These are phyloP conservation scores for Melaleuca quinquenervia DNA, from an alignment of 345 rosid species.

Conservation along the genomic window DNA sequence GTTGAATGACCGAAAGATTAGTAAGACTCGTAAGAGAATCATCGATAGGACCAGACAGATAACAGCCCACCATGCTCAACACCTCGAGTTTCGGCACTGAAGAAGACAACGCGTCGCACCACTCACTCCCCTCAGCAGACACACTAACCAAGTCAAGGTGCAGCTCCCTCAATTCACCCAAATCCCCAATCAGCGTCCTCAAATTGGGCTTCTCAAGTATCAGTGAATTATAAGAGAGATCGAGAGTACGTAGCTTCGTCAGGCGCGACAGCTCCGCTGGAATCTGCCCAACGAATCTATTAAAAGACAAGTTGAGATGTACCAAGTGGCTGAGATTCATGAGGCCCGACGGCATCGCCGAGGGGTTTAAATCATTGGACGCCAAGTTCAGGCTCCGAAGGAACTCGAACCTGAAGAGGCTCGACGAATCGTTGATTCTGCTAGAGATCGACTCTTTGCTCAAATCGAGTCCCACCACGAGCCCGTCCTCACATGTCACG, in stretches of 20 bases:
- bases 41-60: constrained; percentile 21
- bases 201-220: constrained; percentile 18
- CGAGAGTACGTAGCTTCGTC: constrained; percentile 16
- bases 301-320: constrained; percentile 27
- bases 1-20: constrained; percentile 8
- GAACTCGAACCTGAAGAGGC: constrained; percentile 18
- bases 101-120: constrained; percentile 21
- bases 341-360: constrained; percentile 15
- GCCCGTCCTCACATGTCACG: constrained; percentile 17
- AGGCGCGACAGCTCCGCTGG: constrained; percentile 12
- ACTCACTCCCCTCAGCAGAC: constrained; percentile 13
- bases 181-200: constrained; percentile 6
- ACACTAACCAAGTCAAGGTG: constrained; percentile 14
- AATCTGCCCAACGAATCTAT: constrained; percentile 25
- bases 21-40: background rate
- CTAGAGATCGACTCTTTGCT: constrained; percentile 17
- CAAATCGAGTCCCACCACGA: constrained; percentile 23
- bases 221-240: constrained; percentile 1
- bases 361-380: constrained; percentile 12
- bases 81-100: constrained; percentile 3
- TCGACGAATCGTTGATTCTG: constrained; percentile 12
- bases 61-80: constrained; percentile 17
- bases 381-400: constrained; percentile 29
- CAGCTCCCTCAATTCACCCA: constrained; percentile 3
- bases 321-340: constrained; percentile 13